Evolutionary conservation across 2,329 filamentous ascomycete species (phyloP), one percentile per base, ranked within the genome.

Genomic region (Epichloe hybrida): DNA sequence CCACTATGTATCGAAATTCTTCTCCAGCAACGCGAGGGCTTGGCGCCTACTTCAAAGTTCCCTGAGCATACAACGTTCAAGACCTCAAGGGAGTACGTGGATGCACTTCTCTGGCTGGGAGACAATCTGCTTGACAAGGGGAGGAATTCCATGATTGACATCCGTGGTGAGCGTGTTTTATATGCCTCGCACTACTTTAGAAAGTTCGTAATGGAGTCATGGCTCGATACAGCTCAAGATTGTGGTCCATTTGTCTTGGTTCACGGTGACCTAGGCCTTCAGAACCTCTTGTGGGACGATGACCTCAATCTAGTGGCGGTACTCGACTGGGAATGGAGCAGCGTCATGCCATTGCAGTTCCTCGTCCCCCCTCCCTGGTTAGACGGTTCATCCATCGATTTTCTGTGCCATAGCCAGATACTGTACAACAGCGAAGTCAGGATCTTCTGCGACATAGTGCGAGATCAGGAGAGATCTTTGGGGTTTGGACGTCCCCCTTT

Each of bases 111-210:
- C 43, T 31, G 43, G 27, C 43, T 45, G 43, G 43, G 11, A 15
- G 43, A 45, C 15, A 35, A 45, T 34, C 21, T 31, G 27, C 23
- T 45, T 34, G 43, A 45, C 1, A 45, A 45, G 23, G 11, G 23
- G 11, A 27, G 8, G 43, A 34, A 45, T 35, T 31, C 43, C 27
- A 17, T 31, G 23, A 15, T 45, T 45, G 43, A 35, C 27, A 6
- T 35, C 23, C 23, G 12, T 17, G 43, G 43, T n/a, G 57, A 58
- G 42, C 54, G 58, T 50, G 44, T 21, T 37, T 46, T 62, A 13
- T 61, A 60, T 50, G 53, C 59, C 50, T 52, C 56, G 5, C 50
- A 59, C 20, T 50, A 54, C 15, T 62, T 63, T 46, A 50, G 50
- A 37, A 40, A 46, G 20, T 51, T 50, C 15, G 56, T 48, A 13